Percentiles rank a stretch among this genome's conserved stretches.
Evolutionary conservation across 768 basidiomycete genomes (phyloP).

Genomic region (Macrolepiota fuliginosa): DNA sequence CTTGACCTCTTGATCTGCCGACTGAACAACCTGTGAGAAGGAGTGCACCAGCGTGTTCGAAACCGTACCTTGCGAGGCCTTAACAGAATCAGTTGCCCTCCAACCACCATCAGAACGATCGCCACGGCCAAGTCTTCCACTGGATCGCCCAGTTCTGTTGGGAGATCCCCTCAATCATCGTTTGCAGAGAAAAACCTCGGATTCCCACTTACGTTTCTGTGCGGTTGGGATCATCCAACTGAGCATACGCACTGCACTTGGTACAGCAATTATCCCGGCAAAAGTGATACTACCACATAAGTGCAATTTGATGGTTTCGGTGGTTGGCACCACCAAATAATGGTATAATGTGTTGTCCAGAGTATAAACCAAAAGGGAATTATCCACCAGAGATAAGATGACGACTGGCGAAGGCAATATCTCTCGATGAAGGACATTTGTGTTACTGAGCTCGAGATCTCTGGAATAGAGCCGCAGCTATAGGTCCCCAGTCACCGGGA

Average conservation of each 20-base stretch:
- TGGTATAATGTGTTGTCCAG: conserved; percentile 92
- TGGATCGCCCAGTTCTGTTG: conserved; percentile 87
- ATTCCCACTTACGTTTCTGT: conserved; percentile 75
- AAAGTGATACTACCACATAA: conserved; percentile 96
- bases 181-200: not conserved
- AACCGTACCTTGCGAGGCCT: conserved; percentile 76
- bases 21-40: conserved; percentile 39
- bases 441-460: conserved; percentile 81
- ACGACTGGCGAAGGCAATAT: conserved; percentile 73
- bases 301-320: conserved; percentile 80
- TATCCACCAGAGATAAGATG: conserved; percentile 90
- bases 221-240: conserved; percentile 97
- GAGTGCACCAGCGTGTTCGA: not conserved
- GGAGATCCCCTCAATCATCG: conserved; percentile 12
- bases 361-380: conserved; percentile 92
- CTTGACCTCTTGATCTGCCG: conserved; percentile 83
- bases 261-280: conserved; percentile 81
- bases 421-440: conserved; percentile 83
- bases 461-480: conserved; percentile 94
- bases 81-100: conserved; percentile 85
- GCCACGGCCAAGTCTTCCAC: conserved; percentile 90
- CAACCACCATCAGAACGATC: conserved; percentile 94
- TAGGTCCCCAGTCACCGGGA: conserved; percentile 1
- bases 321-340: conserved; percentile 84
- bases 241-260: conserved; percentile 80